Conservation (phyloP, 805 yeast genomes). For the Pichia paraexigua region DNA sequence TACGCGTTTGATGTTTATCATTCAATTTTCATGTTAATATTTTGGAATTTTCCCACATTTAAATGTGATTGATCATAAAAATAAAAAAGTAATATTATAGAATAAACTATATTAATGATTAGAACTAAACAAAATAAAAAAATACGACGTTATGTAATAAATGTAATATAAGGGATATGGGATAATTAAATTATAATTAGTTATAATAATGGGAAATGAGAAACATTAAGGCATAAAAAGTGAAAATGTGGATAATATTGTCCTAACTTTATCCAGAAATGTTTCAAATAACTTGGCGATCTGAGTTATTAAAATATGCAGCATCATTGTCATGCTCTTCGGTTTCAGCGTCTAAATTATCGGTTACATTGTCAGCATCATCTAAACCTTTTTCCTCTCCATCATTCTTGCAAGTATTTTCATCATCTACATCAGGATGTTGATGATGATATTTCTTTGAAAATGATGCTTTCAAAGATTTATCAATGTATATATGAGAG, state of each 20-base stretch:
- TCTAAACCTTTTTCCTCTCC: background rate
- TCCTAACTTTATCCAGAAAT: too few relatives aligned
- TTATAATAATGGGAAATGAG: too few relatives aligned
- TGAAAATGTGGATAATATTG: too few relatives aligned
- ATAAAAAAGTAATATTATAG: background rate
- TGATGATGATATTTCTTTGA: background rate
- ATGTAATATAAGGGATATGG: too few relatives aligned
- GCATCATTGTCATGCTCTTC: constrained; percentile 56
- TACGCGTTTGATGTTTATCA: background rate
- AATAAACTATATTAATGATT: too few relatives aligned
- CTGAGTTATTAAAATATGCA: background rate
- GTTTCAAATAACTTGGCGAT: background rate
- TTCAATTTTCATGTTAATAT: background rate
- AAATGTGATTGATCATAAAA: background rate
- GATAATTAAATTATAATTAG: too few relatives aligned
- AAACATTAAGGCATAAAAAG: too few relatives aligned
- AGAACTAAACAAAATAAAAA: too few relatives aligned
- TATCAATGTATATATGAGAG: constrained; percentile 15
- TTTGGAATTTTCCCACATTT: background rate
- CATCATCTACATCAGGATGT: background rate
- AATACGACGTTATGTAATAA: too few relatives aligned
- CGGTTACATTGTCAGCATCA: constrained; percentile 24
- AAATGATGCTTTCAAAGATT: constrained; percentile 8
- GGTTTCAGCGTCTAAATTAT: constrained; percentile 49
- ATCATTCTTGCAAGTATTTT: background rate